These are phyloP conservation scores for Trichoderma pleuroti DNA, from an alignment of 2,329 filamentous ascomycete genomes.

Conservation along the genomic window DNA sequence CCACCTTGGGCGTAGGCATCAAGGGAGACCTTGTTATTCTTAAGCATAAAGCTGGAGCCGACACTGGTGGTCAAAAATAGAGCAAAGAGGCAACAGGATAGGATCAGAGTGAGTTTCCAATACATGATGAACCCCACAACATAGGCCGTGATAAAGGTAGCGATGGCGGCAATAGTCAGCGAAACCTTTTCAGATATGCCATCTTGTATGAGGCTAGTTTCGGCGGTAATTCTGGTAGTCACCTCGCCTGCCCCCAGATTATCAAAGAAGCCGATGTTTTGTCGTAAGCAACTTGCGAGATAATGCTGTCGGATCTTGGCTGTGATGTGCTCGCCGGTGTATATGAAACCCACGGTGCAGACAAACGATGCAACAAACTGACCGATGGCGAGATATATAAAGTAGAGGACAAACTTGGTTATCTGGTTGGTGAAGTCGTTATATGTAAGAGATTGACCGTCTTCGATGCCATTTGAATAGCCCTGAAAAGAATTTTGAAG, in stretches of 20 bases:
- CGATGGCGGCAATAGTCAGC: background rate
- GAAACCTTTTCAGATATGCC: background rate
- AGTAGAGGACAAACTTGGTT: background rate
- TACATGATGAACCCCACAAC: background rate
- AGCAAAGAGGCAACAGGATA: background rate
- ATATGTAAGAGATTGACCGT: background rate
- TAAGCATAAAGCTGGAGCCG: background rate
- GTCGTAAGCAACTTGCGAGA: background rate
- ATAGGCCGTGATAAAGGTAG: background rate
- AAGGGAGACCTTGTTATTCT: background rate
- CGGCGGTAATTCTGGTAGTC: background rate
- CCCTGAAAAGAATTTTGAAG: background rate
- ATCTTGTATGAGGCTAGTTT: background rate
- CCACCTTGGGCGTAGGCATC: background rate
- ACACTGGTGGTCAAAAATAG: background rate
- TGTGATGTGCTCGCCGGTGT: background rate
- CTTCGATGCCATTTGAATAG: background rate
- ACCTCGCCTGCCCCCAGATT: background rate
- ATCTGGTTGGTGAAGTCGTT: background rate
- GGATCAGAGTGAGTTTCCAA: background rate
- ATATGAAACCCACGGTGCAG: background rate
- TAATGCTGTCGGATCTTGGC: background rate
- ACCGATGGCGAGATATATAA: background rate
- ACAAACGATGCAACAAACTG: background rate
- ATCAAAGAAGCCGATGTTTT: background rate